These are phyloP conservation scores for Backusella liffmaniae DNA, from an alignment of 192 early-diverging fungal species.

Conservation along the genomic window DNA sequence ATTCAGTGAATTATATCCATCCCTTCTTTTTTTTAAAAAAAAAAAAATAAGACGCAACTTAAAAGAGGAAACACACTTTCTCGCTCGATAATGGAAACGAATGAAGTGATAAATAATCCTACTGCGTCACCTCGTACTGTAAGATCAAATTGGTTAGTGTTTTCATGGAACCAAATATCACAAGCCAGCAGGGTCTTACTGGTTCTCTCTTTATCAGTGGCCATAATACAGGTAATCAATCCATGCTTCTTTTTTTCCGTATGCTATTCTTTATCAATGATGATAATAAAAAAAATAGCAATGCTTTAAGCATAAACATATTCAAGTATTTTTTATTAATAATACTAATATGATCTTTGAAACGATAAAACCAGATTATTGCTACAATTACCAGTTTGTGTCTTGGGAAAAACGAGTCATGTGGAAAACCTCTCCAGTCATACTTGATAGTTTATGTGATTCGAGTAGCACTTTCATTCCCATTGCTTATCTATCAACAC, in stretches of 20 bases:
- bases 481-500: conserved; percentile 20
- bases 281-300: not conserved
- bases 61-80: not conserved
- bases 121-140: conserved; percentile 11
- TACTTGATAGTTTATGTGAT: conserved; percentile 25
- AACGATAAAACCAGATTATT: conserved; percentile 9
- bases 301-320: not conserved
- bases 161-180: conserved; percentile 16
- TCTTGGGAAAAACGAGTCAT: conserved; percentile 14
- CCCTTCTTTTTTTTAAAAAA: not conserved
- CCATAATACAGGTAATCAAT: conserved; percentile 17
- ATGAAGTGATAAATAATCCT: not conserved
- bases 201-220: not conserved
- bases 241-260: not conserved
- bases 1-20: too few species aligned
- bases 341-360: not conserved
- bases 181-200: not conserved
- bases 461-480: conserved; percentile 17
- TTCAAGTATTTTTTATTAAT: not conserved
- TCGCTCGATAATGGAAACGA: not conserved
- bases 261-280: not conserved
- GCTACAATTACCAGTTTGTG: conserved; percentile 7
- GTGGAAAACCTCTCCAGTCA: conserved; percentile 24
- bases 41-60: not conserved
- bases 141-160: conserved; percentile 9